phyloP scores from a whole-genome alignment of 495 filamentous ascomycete genomes.

The Hypoxylon intermedium region DNA sequence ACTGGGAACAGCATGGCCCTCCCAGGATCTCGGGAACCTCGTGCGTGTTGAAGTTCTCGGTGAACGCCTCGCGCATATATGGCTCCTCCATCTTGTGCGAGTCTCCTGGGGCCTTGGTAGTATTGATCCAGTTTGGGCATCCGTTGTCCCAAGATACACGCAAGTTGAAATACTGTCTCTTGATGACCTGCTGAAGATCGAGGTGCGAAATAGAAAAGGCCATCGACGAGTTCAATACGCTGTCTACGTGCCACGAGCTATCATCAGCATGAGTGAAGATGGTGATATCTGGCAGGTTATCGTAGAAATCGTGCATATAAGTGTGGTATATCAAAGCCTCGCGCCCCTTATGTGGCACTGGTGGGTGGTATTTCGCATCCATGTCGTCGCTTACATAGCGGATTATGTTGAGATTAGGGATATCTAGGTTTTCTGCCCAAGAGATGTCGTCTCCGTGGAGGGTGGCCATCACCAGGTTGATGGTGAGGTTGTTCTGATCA shows the following conservation, averaged over 20 bases:
- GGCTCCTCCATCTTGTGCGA: slow-evolving; percentile 68
- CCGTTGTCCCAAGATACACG: slow-evolving; percentile 60
- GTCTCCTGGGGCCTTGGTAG: slow-evolving; percentile 58
- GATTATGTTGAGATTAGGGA: slow-evolving; percentile 62
- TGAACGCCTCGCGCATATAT: slow-evolving; percentile 52
- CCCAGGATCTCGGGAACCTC: slow-evolving; percentile 60
- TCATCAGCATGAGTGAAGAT: slow-evolving; percentile 76
- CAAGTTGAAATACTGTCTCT: slow-evolving; percentile 59
- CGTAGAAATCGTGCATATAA: slow-evolving; percentile 76
- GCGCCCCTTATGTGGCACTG: slow-evolving; percentile 73
- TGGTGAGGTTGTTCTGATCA: slow-evolving; percentile 18
- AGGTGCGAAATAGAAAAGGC: slow-evolving; percentile 52
- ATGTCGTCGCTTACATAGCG: slow-evolving; percentile 72
- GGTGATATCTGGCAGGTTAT: slow-evolving; percentile 68
- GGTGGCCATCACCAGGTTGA: slow-evolving; percentile 65
- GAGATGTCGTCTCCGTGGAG: slow-evolving; percentile 62
- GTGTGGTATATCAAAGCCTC: slow-evolving; percentile 79
- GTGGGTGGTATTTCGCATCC: slow-evolving; percentile 65
- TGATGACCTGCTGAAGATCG: slow-evolving; percentile 48
- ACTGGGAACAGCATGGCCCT: slow-evolving; percentile 73
- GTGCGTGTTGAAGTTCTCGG: slow-evolving; percentile 35
- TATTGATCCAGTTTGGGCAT: slow-evolving; percentile 64
- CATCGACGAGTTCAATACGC: slow-evolving; percentile 51
- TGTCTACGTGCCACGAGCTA: slow-evolving; percentile 70
- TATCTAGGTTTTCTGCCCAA: slow-evolving; percentile 65